Evolutionary conservation across 257 asterid species (phyloP), one percentile per base, ranked within the genome.

Genomic region (Nicotiana tomentosiformis): DNA sequence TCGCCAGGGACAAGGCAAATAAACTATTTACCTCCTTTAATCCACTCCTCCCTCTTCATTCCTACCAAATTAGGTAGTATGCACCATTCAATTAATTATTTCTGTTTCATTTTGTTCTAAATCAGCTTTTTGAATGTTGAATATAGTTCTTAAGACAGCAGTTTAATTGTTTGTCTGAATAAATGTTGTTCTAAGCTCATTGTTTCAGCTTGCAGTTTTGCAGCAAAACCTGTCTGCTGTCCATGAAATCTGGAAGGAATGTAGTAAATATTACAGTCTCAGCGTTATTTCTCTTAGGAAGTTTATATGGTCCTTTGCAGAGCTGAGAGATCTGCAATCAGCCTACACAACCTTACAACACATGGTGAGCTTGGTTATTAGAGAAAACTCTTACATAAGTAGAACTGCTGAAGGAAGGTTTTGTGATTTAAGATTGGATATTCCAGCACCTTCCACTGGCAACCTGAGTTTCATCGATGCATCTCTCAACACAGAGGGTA

Each of bases 141-240:
- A 26, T 51, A 51, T 76, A 26, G 62, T 51, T 76, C 26, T 16
- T 61, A 74, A 26, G 80, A 76, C 64, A 15, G 64, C 16, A 76
- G 80, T 76, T 46, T 76, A 76, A 76, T 26, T 10, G 12, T 46
- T 72, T 46, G 79, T 72, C 61, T 6, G 29, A 32, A 39, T 49
- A 72, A 69, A 26, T 76, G 80, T 39, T 49, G 64, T 83, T 87
- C 89, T 88, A 70, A 85, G 80, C 84, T 51, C 32, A 83, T 70
- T 87, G 77, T 85, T 89, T 90, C 97, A 95, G 98, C 95, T 93
- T 90, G 97, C 98, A 91, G 99, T 95, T 86, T 82, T 90, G 90
- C 90, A 88, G 90, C 87, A 88, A 87, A 90, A 92, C 83, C 86
- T 92, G 83, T 78, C 93, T 79, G 91, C 91, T 51, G 97, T 89